Evolutionary conservation across 306 rosid species (phyloP).

Genomic region (Citrullus colocynthis): DNA sequence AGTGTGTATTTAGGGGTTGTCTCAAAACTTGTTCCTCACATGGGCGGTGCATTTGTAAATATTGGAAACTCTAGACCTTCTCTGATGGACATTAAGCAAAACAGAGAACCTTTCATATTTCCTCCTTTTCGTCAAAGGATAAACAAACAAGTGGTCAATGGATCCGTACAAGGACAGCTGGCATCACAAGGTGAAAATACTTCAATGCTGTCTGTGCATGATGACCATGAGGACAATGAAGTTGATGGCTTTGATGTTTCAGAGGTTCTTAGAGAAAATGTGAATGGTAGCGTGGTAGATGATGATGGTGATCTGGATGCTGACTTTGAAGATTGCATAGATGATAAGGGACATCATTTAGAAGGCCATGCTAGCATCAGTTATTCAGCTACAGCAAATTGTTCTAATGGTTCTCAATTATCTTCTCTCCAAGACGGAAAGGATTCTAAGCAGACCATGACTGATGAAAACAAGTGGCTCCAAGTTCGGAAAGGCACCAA

Average conservation of each 20-base stretch:
- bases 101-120: slow-evolving; percentile 79
- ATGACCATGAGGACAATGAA: slow-evolving; percentile 52
- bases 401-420: slow-evolving; percentile 32
- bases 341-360: slow-evolving; percentile 39
- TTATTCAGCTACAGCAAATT: slow-evolving; percentile 30
- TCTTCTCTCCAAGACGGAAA: slow-evolving; percentile 34
- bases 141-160: slow-evolving; percentile 32
- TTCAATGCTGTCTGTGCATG: slow-evolving; percentile 23
- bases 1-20: slow-evolving; percentile 79
- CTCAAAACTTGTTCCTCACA: slow-evolving; percentile 79
- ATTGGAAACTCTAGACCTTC: slow-evolving; percentile 74
- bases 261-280: slow-evolving; percentile 41
- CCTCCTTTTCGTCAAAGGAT: slow-evolving; percentile 65
- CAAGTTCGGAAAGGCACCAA: slow-evolving; percentile 82
- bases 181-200: slow-evolving; percentile 22
- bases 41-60: slow-evolving; percentile 94
- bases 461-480: slow-evolving; percentile 54
- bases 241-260: slow-evolving; percentile 59
- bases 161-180: slow-evolving; percentile 14
- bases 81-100: slow-evolving; percentile 68
- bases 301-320: slow-evolving; percentile 44
- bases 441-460: slow-evolving; percentile 14
- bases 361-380: slow-evolving; percentile 28
- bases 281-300: slow-evolving; percentile 43
- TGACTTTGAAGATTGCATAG: slow-evolving; percentile 53